Conservation (phyloP, 2,329 filamentous ascomycete species). For the Calonectria naviculata region DNA sequence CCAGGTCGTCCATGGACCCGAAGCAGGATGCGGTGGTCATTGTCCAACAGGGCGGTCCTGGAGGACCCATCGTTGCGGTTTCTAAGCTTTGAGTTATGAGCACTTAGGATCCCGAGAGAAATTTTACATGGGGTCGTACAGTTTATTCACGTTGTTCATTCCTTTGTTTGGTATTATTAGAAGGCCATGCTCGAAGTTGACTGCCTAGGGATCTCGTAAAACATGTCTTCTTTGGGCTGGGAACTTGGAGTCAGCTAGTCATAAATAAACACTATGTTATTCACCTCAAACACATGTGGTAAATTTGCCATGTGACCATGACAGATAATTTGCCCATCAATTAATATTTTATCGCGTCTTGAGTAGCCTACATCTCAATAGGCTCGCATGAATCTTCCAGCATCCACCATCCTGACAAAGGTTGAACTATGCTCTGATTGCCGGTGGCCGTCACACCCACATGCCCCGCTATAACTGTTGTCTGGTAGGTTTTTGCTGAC, state of each 20-base stretch:
- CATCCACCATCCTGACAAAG: background rate
- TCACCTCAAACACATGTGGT: too few relatives aligned
- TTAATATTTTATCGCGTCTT: too few relatives aligned
- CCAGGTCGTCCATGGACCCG: constrained; percentile 31
- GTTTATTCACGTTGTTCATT: background rate
- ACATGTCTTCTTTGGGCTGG: background rate
- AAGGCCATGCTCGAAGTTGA: background rate
- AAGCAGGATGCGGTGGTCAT: constrained; percentile 42
- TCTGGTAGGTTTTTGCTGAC: background rate
- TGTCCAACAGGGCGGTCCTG: constrained; percentile 39
- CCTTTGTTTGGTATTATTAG: background rate
- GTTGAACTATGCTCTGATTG: background rate
- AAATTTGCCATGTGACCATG: too few relatives aligned
- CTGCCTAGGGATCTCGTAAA: background rate
- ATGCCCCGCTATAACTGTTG: background rate
- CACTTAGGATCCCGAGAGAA: background rate
- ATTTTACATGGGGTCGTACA: too few relatives aligned
- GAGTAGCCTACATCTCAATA: background rate
- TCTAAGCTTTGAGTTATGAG: constrained; percentile 27
- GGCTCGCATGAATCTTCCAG: background rate
- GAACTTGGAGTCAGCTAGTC: background rate
- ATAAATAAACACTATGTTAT: background rate
- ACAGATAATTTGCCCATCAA: too few relatives aligned
- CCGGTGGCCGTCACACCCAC: background rate
- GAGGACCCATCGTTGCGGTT: constrained; percentile 41